Evolutionary conservation across 306 rosid genomes (phyloP).

Genomic region (Ormosia emarginata): DNA sequence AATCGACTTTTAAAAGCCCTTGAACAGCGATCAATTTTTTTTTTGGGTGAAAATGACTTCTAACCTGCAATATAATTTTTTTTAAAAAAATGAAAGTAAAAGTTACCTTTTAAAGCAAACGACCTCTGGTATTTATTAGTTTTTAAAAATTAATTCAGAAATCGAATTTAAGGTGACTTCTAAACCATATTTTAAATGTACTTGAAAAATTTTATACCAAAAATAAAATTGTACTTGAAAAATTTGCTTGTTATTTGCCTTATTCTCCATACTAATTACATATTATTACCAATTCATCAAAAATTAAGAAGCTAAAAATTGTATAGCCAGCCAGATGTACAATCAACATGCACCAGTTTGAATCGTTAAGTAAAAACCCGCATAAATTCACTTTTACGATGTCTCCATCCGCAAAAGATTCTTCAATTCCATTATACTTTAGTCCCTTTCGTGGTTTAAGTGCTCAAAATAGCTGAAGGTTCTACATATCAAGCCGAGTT

Average conservation of each 20-base stretch:
- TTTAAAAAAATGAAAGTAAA: too few relatives aligned
- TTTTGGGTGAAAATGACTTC: too few relatives aligned
- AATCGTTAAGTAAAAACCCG: not conserved
- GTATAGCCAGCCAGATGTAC: not conserved
- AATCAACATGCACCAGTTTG: not conserved
- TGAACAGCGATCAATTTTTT: too few relatives aligned
- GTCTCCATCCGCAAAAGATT: not conserved
- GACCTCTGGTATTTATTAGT: too few relatives aligned
- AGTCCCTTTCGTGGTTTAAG: not conserved
- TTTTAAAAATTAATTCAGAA: too few relatives aligned
- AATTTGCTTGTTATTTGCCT: not conserved
- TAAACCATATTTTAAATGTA: too few relatives aligned
- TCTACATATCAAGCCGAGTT: conserved; percentile 11
- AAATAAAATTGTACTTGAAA: too few relatives aligned
- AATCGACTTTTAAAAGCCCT: too few relatives aligned
- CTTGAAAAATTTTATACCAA: not conserved
- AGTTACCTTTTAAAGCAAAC: too few relatives aligned
- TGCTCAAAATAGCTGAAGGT: not conserved
- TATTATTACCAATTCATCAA: not conserved
- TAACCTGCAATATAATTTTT: too few relatives aligned
- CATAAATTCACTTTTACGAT: not conserved
- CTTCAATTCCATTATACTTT: not conserved
- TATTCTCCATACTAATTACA: too few relatives aligned
- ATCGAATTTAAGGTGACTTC: not conserved
- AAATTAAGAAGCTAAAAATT: not conserved